Evolutionary conservation across 768 basidiomycete species (phyloP).

Genomic region (Rhodocollybia butyracea): DNA sequence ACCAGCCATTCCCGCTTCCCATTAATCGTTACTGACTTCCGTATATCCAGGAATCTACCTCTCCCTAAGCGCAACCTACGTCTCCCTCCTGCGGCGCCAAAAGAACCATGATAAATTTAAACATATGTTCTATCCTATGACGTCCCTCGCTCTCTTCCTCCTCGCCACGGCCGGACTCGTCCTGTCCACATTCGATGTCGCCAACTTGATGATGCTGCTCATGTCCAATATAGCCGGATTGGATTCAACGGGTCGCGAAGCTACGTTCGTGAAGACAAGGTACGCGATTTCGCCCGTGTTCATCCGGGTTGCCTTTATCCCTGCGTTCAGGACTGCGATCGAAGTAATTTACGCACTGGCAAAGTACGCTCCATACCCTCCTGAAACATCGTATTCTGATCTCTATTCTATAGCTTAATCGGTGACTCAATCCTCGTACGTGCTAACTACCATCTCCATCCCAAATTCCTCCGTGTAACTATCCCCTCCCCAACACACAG

Average conservation of each 20-base stretch:
- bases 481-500: background rate
- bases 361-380: background rate
- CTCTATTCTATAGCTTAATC: background rate
- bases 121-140: background rate
- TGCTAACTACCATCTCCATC: background rate
- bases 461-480: background rate
- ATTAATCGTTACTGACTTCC: background rate
- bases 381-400: background rate
- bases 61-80: background rate
- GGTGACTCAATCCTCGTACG: conserved; percentile 1
- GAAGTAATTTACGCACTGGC: background rate
- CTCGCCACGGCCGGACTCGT: background rate
- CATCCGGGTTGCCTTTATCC: background rate
- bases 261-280: background rate
- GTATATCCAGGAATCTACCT: background rate
- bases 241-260: background rate
- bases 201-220: background rate
- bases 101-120: background rate
- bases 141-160: background rate
- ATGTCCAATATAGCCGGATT: background rate
- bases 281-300: background rate
- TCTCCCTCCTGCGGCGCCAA: background rate
- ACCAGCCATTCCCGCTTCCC: background rate
- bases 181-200: background rate
- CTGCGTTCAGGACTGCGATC: background rate